These are phyloP conservation scores for Trichosporon sp. DNA, from an alignment of 1,284 basidiomycete genomes.

Conservation along the genomic window DNA sequence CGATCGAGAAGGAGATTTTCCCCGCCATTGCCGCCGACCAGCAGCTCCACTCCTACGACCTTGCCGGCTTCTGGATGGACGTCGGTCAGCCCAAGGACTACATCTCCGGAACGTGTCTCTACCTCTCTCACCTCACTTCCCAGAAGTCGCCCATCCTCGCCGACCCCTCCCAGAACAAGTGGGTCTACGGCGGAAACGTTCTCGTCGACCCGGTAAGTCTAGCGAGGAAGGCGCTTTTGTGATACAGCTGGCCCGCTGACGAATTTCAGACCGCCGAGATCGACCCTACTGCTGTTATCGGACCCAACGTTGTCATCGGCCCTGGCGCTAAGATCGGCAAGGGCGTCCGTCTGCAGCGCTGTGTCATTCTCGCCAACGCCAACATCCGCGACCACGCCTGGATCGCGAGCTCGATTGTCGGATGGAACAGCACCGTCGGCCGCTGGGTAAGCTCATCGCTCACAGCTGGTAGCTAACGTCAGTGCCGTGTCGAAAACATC, in stretches of 20 bases:
- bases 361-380: constrained; percentile 52
- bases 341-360: constrained; percentile 53
- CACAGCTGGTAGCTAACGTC: background rate
- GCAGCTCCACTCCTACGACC: constrained; percentile 54
- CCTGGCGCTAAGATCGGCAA: constrained; percentile 52
- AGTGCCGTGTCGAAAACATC: constrained; percentile 52
- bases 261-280: constrained; percentile 49
- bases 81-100: constrained; percentile 55
- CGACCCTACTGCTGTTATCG: constrained; percentile 52
- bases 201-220: constrained; percentile 49
- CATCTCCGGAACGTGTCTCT: constrained; percentile 52
- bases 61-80: constrained; percentile 56
- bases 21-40: constrained; percentile 51
- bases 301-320: constrained; percentile 54
- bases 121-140: constrained; percentile 52
- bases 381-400: constrained; percentile 53
- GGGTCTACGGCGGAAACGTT: constrained; percentile 52
- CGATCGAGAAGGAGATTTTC: constrained; percentile 55
- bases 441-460: constrained; percentile 45
- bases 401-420: constrained; percentile 53
- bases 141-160: constrained; percentile 48
- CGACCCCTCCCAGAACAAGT: constrained; percentile 51
- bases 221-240: no score
- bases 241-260: background rate
- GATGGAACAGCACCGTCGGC: constrained; percentile 54